Conservation (phyloP, 306 rosid species). For the Fragaria nilgerrensis region DNA sequence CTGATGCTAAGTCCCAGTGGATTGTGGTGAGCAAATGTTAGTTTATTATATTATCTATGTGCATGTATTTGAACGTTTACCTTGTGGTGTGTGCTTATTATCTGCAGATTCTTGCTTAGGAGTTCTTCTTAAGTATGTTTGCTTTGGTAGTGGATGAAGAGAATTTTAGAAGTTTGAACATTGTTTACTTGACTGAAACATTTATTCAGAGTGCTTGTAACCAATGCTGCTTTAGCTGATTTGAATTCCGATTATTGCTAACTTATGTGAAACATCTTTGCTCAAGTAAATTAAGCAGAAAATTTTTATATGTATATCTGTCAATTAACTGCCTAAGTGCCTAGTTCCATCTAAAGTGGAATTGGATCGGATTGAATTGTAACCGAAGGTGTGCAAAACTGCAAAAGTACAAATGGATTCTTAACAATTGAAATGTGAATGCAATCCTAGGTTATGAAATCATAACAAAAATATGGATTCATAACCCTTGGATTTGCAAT, state of each 20-base stretch:
- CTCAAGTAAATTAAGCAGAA: background rate
- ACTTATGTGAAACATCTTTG: background rate
- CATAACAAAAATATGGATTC: background rate
- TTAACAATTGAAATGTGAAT: background rate
- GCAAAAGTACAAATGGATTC: background rate
- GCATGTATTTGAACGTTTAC: background rate
- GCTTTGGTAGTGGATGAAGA: background rate
- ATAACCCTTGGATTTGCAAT: background rate
- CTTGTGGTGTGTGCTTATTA: background rate
- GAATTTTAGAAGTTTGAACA: background rate
- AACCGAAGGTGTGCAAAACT: background rate
- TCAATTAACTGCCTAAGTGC: background rate
- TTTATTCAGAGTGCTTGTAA: background rate
- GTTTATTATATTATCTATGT: constrained; percentile 8
- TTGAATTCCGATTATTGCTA: background rate
- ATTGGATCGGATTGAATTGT: background rate
- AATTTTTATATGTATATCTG: background rate
- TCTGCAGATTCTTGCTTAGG: background rate
- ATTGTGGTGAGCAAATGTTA: constrained; percentile 6
- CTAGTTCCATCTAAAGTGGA: background rate
- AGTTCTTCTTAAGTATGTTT: background rate
- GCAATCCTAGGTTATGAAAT: background rate
- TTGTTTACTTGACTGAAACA: background rate
- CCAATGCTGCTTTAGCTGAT: background rate
- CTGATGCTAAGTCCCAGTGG: background rate